A percentile compares a stretch with the other conserved stretches of the same genome.
Conservation (phyloP, 1,284 basidiomycete genomes). For the Malassezia pachydermatis region DNA sequence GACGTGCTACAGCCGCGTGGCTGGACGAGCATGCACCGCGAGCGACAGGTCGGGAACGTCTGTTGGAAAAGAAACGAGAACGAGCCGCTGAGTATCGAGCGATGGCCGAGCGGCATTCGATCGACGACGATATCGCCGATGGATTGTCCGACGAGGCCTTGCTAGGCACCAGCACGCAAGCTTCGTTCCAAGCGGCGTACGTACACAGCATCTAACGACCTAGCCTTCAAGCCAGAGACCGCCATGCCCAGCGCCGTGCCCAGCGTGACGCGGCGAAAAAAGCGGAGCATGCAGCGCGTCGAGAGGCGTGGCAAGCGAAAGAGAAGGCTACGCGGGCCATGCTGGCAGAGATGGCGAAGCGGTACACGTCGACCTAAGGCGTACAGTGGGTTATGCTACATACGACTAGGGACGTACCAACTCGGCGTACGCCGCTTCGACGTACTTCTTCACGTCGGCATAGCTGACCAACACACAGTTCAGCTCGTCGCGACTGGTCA, state of each 20-base stretch:
- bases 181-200: conserved; percentile 6
- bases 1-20: not conserved
- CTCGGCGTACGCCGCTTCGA: conserved; percentile 40
- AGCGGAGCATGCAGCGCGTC: no score
- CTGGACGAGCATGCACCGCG: conserved; percentile 20
- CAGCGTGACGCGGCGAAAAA: not conserved
- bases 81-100: conserved; percentile 19
- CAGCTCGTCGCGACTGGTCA: conserved; percentile 85
- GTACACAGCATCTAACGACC: no score
- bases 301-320: no score
- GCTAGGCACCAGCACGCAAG: conserved; percentile 4
- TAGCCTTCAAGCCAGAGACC: no score
- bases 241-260: not conserved
- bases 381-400: no score
- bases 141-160: conserved; percentile 5
- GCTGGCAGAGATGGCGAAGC: no score
- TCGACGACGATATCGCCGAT: conserved; percentile 27
- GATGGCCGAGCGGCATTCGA: conserved; percentile 21
- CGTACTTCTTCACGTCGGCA: conserved; percentile 56
- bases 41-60: conserved; percentile 27
- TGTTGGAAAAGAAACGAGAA: conserved; percentile 21
- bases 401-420: conserved; percentile 7
- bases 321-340: no score
- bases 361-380: no score
- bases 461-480: conserved; percentile 92